phyloP scores from a whole-genome alignment of 2,329 filamentous ascomycete genomes.

The Aspergillus terreus region DNA sequence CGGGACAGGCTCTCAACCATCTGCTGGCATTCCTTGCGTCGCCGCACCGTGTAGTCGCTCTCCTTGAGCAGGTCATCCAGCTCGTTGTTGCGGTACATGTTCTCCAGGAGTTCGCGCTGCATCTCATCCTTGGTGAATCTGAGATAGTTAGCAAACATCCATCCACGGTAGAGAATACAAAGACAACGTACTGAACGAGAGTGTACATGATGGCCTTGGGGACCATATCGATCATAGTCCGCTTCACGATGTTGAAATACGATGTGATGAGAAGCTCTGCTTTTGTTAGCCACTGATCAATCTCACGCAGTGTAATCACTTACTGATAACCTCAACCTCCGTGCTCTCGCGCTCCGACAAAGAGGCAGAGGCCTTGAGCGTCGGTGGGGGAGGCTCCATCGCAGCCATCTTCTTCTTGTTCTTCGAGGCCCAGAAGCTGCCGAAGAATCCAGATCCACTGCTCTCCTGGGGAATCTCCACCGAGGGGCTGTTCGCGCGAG shows the following conservation, averaged over 20 bases:
- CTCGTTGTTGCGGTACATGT: slow-evolving; percentile 91
- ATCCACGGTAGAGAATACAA: too few relatives aligned
- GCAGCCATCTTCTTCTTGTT: slow-evolving; percentile 99
- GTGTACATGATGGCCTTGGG: slow-evolving; percentile 98
- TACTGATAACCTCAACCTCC: slow-evolving; percentile 98
- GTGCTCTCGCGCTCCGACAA: slow-evolving; percentile 91
- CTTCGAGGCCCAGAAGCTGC: slow-evolving; percentile 97
- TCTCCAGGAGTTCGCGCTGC: slow-evolving; percentile 93
- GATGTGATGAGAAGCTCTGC: slow-evolving; percentile 89
- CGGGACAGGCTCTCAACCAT: slow-evolving; percentile 93
- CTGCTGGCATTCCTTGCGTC: slow-evolving; percentile 96
- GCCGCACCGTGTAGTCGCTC: slow-evolving; percentile 90
- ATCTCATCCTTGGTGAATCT: slow-evolving; percentile 97
- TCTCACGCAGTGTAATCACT: slow-evolving; percentile 33
- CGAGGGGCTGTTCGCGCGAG: slow-evolving; percentile 71
- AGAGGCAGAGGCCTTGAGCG: slow-evolving; percentile 88
- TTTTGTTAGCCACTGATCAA: slow-evolving; percentile 12
- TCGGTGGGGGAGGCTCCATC: slow-evolving; percentile 93
- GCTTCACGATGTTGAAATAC: slow-evolving; percentile 96
- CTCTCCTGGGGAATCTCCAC: slow-evolving; percentile 53
- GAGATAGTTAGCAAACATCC: slow-evolving; percentile 8
- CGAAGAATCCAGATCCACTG: slow-evolving; percentile 79
- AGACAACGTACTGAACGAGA: slow-evolving; percentile 75
- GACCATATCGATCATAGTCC: slow-evolving; percentile 99
- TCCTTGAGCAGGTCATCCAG: slow-evolving; percentile 95